phyloP scores from a whole-genome alignment of 2,329 filamentous ascomycete species.

The Cylindrodendrum hubeiense region DNA sequence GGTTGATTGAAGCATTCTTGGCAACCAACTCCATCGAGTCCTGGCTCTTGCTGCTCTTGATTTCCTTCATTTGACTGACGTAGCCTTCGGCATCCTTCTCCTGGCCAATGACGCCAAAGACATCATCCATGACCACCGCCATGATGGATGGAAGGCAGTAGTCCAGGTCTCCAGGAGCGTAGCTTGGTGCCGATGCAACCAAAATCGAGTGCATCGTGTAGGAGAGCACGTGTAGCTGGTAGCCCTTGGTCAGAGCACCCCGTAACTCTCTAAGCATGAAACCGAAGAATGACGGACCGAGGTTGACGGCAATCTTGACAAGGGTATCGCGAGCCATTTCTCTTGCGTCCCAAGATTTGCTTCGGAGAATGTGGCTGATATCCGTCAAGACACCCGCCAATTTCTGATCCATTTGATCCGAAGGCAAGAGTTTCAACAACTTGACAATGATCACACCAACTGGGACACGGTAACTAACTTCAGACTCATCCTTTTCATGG shows the following conservation, averaged over 20 bases:
- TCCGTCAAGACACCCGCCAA: constrained; percentile 90
- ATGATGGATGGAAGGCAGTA: constrained; percentile 86
- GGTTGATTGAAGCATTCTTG: constrained; percentile 80
- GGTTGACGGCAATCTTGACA: constrained; percentile 82
- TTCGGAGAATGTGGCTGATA: constrained; percentile 91
- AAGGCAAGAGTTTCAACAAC: constrained; percentile 83
- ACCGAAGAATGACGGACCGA: constrained; percentile 86
- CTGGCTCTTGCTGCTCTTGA: constrained; percentile 98
- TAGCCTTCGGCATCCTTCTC: constrained; percentile 99
- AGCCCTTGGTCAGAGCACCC: constrained; percentile 84
- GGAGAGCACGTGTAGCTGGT: constrained; percentile 94
- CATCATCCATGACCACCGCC: constrained; percentile 94
- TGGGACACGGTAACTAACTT: constrained; percentile 91
- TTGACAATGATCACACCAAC: constrained; percentile 92
- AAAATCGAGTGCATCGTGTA: constrained; percentile 95
- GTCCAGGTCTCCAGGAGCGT: constrained; percentile 86
- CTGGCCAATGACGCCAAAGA: constrained; percentile 91
- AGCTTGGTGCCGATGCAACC: constrained; percentile 78
- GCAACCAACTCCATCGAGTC: constrained; percentile 97
- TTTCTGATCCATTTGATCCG: constrained; percentile 77
- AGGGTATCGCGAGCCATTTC: constrained; percentile 93
- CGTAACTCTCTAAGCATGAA: constrained; percentile 95
- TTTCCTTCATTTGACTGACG: constrained; percentile 94
- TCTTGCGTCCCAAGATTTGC: constrained; percentile 87
- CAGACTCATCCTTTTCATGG: constrained; percentile 94